Base-by-base conservation (phyloP, 176 grass and related monocot species). In the Oryza nivara region DNA sequence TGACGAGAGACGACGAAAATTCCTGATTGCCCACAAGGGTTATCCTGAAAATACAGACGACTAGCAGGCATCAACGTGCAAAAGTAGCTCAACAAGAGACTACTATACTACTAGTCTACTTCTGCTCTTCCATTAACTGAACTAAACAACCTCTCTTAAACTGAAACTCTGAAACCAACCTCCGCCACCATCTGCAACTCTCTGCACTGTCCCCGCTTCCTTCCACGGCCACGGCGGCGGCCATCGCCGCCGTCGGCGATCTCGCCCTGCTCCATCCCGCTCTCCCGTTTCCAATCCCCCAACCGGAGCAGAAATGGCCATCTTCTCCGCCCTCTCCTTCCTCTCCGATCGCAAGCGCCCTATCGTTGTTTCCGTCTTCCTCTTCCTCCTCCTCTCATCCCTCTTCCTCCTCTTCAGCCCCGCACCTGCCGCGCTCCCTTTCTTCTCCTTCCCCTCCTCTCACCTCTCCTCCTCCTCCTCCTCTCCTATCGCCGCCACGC, bases 321-420 rank as follows among this genome's bases (percentile, higher is more conserved):
- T 89, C 84, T 72, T 80, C 66, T 89, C 83, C 14, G 68, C 84
- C 22, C 47, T 96, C 44, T 54, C 80, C 80, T 75, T 90, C 75
- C 68, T 95, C 71, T 85, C 86, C 61, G 86, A 91, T 79, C 84
- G 78, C 81, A 87, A 63, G 79, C 76, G 86, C 82, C 75, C 78
- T 47, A 46, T 93, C 74, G 81, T 67, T 78, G 20, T 61, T 32
- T 45, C 85, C 15, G 61, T 91, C 77, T 80, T 26, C 67, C 61
- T 87, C 79, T 91, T 92, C 79, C 47, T 86, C 61, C 34, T 88
- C 25, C 64, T 87, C 13, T 88, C 86, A 67, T 79, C 88, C 40
- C 66, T 94, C 72, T 47, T 86, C 67, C 76, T 87, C 78, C 80
- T 91, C 85, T 25, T 87, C 67, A 84, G 38, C 56, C 84, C 74